Conservation (phyloP, 441 rosid species). For the Erodium texanum region DNA sequence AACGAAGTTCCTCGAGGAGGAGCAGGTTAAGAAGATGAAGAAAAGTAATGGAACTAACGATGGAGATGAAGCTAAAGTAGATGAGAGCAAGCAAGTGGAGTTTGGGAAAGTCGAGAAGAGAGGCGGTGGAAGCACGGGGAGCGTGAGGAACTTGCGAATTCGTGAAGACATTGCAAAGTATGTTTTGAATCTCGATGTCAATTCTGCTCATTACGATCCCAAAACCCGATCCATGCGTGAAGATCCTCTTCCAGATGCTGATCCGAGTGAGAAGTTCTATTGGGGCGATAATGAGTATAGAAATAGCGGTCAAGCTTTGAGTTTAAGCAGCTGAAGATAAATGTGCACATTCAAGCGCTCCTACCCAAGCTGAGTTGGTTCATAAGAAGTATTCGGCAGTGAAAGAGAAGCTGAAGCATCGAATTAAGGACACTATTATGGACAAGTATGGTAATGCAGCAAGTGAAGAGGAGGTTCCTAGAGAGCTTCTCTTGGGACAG, state of each 20-base stretch:
- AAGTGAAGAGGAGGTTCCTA: constrained; percentile 54
- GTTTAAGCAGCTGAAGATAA: constrained; percentile 70
- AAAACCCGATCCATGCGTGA: constrained; percentile 75
- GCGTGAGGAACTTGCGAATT: constrained; percentile 83
- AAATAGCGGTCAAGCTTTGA: constrained; percentile 83
- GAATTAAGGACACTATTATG: constrained; percentile 58
- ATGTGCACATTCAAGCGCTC: constrained; percentile 92
- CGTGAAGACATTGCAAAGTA: constrained; percentile 87
- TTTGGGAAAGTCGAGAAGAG: constrained; percentile 91
- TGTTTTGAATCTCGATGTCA: constrained; percentile 71
- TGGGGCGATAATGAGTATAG: constrained; percentile 69
- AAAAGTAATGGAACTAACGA: too few relatives aligned
- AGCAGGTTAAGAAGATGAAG: constrained; percentile 57
- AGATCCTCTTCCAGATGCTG: constrained; percentile 67
- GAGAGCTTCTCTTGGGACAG: constrained; percentile 65
- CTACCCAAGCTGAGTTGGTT: constrained; percentile 74
- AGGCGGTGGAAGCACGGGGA: constrained; percentile 96
- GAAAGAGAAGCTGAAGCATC: constrained; percentile 57
- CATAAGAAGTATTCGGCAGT: constrained; percentile 53
- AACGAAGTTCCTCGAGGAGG: constrained; percentile 48
- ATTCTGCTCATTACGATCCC: constrained; percentile 81
- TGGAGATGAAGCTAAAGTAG: constrained; percentile 99
- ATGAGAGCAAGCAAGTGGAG: constrained; percentile 86
- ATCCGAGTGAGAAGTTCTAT: constrained; percentile 57
- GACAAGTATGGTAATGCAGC: constrained; percentile 87